phyloP scores from a whole-genome alignment of 352 stramenopile genomes.

The Blastocystis sp. region DNA sequence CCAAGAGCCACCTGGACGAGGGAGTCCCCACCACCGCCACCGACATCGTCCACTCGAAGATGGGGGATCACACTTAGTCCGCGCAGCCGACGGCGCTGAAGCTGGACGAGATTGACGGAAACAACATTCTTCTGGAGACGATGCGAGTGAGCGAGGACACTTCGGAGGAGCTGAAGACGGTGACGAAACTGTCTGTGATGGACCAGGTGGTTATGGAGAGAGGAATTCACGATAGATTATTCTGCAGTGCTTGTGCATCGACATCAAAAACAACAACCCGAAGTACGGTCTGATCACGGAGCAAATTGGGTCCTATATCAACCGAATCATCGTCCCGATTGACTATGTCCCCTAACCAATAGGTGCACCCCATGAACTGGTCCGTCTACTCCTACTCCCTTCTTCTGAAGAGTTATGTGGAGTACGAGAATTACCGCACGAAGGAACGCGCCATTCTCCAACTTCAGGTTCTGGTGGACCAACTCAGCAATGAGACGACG shows the following conservation, averaged over 20 bases:
- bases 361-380: constrained; percentile 65
- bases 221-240: not conserved
- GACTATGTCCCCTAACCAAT: not conserved
- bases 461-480: constrained; percentile 70
- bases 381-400: constrained; percentile 68
- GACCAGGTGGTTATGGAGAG: constrained; percentile 23
- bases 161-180: not conserved
- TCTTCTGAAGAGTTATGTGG: constrained; percentile 63
- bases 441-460: constrained; percentile 71
- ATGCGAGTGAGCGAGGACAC: constrained; percentile 28
- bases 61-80: not conserved
- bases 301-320: constrained; percentile 70
- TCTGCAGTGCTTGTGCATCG: constrained; percentile 68
- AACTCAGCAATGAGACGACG: constrained; percentile 69
- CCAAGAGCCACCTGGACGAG: constrained; percentile 53
- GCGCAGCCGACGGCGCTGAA: constrained; percentile 1
- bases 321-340: constrained; percentile 26
- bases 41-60: constrained; percentile 1
- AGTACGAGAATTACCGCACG: constrained; percentile 70
- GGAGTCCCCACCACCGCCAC: not conserved
- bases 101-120: constrained; percentile 45
- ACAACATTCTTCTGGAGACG: constrained; percentile 59
- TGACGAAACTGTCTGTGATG: constrained; percentile 43
- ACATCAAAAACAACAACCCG: constrained; percentile 71
- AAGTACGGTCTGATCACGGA: constrained; percentile 71